A percentile compares a stretch with the other conserved stretches of the same genome.
Conservation (phyloP, 2,329 filamentous ascomycete species). For the Cordyceps tenuipes region DNA sequence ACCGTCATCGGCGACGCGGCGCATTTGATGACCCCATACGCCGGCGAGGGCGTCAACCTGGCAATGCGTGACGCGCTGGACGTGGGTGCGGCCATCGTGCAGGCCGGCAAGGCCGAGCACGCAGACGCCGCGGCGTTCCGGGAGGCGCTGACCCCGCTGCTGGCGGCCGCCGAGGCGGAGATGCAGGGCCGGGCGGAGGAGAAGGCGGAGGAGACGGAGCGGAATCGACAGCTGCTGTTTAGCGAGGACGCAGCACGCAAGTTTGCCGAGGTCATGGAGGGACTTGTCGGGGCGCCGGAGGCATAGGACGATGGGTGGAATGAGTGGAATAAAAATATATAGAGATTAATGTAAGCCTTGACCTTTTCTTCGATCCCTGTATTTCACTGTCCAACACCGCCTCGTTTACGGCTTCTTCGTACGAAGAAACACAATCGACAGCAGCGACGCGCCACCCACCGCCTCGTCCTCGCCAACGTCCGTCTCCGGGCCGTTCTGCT, state of each 20-base stretch:
- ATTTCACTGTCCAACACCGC: not conserved
- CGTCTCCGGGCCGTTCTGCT: conserved; percentile 31
- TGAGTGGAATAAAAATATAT: too few species aligned
- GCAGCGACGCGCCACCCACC: conserved; percentile 27
- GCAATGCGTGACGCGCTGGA: conserved; percentile 43
- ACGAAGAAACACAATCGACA: conserved; percentile 41
- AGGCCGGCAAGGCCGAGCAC: conserved; percentile 1
- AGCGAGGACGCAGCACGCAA: not conserved
- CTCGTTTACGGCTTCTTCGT: conserved; percentile 18
- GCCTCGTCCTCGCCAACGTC: conserved; percentile 34
- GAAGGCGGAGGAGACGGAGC: conserved; percentile 1
- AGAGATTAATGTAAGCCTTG: too few species aligned
- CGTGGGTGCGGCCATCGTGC: conserved; percentile 27
- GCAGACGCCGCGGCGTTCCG: not conserved
- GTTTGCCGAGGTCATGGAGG: conserved; percentile 2
- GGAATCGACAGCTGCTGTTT: not conserved
- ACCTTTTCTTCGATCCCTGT: too few species aligned
- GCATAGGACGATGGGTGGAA: not conserved
- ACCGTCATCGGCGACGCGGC: conserved; percentile 48
- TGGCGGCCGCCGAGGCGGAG: conserved; percentile 18
- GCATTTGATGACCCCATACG: conserved; percentile 43
- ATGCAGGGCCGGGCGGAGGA: conserved; percentile 5
- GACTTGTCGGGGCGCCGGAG: not conserved
- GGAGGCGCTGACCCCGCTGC: conserved; percentile 7
- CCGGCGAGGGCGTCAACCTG: conserved; percentile 46